Conservation (phyloP, 2,329 filamentous ascomycete species). For the Fusarium cicatricum region DNA sequence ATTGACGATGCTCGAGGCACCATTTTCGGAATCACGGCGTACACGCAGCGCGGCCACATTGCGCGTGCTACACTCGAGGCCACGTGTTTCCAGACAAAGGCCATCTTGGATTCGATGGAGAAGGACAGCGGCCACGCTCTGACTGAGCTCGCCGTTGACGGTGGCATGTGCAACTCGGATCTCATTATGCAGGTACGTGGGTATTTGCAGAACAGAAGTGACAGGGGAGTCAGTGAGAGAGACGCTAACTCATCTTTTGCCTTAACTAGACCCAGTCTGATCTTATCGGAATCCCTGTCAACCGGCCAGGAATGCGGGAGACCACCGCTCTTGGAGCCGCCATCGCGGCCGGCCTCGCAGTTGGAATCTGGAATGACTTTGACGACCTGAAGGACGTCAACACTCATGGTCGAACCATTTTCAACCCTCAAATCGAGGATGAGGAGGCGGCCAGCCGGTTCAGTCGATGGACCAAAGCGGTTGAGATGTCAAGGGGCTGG, state of each 20-base stretch:
- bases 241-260: conserved; percentile 7
- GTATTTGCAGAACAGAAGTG: too few relatives aligned
- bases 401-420: conserved; percentile 71
- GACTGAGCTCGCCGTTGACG: conserved; percentile 80
- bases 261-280: conserved; percentile 75
- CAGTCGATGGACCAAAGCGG: conserved; percentile 77
- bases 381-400: conserved; percentile 77
- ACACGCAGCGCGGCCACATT: conserved; percentile 79
- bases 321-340: conserved; percentile 84
- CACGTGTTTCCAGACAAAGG: conserved; percentile 84
- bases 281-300: conserved; percentile 80
- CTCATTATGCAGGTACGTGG: conserved; percentile 73
- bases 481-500: conserved; percentile 83
- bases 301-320: conserved; percentile 82
- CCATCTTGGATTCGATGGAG: conserved; percentile 82
- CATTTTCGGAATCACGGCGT: conserved; percentile 80
- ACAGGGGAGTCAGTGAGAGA: too few relatives aligned
- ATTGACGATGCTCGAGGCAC: conserved; percentile 84
- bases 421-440: conserved; percentile 70
- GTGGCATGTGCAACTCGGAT: conserved; percentile 83
- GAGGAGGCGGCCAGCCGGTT: conserved; percentile 70
- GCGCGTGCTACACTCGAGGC: conserved; percentile 82
- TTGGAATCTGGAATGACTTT: conserved; percentile 77
- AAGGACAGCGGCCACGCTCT: conserved; percentile 79
- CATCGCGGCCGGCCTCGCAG: conserved; percentile 82